Conservation (phyloP, 2,329 filamentous ascomycete species). For the Ceratocystis alfenasii region DNA sequence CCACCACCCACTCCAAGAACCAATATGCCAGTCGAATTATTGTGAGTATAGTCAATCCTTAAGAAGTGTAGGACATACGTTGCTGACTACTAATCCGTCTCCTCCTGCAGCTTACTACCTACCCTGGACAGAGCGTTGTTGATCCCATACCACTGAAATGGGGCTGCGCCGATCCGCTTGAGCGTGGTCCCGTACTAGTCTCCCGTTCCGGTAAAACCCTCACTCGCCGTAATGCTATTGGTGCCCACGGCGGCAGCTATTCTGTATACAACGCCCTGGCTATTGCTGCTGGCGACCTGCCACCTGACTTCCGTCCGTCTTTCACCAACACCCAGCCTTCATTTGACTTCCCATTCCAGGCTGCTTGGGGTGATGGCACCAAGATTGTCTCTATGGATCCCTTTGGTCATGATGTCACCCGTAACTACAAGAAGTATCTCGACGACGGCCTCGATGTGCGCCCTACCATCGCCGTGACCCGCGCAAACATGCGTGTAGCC, state of each 20-base stretch:
- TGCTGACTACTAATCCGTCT: not conserved
- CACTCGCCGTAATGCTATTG: constrained; percentile 25
- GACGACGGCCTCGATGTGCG: constrained; percentile 45
- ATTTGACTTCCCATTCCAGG: constrained; percentile 76
- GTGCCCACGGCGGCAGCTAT: constrained; percentile 64
- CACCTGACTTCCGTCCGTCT: constrained; percentile 52
- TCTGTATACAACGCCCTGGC: constrained; percentile 91
- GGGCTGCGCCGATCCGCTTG: constrained; percentile 23
- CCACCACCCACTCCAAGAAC: constrained; percentile 10
- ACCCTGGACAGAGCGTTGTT: constrained; percentile 26
- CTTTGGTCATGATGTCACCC: constrained; percentile 54
- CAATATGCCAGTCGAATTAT: constrained; percentile 22
- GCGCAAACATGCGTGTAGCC: constrained; percentile 85
- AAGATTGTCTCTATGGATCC: constrained; percentile 99
- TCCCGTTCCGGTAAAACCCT: constrained; percentile 24
- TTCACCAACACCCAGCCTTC: constrained; percentile 76
- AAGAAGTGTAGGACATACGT: too few species aligned
- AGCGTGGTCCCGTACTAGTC: constrained; percentile 25
- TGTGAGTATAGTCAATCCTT: constrained; percentile 4
- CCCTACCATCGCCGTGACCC: constrained; percentile 83
- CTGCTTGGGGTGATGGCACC: constrained; percentile 75
- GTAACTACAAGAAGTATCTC: constrained; percentile 16
- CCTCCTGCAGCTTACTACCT: constrained; percentile 24
- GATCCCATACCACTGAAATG: constrained; percentile 25
- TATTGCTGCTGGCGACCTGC: constrained; percentile 79